A percentile compares a stretch with the other conserved stretches of the same genome.
phyloP scores from a whole-genome alignment of 2,329 filamentous ascomycete species.

The Stagonosporopsis cucurbitacearum region DNA sequence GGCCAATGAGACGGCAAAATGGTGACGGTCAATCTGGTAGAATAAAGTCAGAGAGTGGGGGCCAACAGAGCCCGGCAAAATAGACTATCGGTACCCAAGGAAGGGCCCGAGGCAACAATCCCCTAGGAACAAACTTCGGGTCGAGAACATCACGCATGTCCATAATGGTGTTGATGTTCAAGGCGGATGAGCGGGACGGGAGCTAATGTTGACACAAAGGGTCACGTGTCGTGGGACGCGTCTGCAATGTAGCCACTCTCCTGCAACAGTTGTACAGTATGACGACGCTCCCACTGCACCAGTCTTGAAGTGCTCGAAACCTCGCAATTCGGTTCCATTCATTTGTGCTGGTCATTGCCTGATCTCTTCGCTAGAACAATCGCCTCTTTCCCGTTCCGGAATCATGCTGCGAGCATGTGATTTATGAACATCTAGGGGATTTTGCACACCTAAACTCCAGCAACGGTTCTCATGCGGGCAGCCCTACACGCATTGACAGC shows the following conservation, averaged over 20 bases:
- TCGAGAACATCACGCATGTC: constrained; percentile 8
- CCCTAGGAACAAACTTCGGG: background rate
- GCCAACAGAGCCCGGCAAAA: background rate
- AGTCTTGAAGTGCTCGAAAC: background rate
- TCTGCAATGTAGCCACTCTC: background rate
- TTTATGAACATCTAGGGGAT: background rate
- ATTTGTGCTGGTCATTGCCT: background rate
- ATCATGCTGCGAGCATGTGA: constrained; percentile 35
- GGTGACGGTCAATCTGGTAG: background rate
- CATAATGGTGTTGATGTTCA: constrained; percentile 1
- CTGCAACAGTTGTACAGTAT: background rate
- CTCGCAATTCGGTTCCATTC: background rate
- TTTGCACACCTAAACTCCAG: constrained; percentile 8
- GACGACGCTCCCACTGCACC: background rate
- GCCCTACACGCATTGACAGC: constrained; percentile 1
- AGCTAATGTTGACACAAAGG: background rate
- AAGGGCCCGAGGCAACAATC: background rate
- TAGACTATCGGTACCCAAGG: background rate
- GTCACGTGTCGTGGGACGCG: constrained; percentile 5
- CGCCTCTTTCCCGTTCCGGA: constrained; percentile 21
- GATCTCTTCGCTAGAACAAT: background rate
- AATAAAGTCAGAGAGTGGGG: background rate
- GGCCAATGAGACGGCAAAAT: constrained; percentile 2
- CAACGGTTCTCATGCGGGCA: constrained; percentile 1
- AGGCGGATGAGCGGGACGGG: background rate